Conservation (phyloP, 768 basidiomycete genomes). For the Cystobasidium tubakii region DNA sequence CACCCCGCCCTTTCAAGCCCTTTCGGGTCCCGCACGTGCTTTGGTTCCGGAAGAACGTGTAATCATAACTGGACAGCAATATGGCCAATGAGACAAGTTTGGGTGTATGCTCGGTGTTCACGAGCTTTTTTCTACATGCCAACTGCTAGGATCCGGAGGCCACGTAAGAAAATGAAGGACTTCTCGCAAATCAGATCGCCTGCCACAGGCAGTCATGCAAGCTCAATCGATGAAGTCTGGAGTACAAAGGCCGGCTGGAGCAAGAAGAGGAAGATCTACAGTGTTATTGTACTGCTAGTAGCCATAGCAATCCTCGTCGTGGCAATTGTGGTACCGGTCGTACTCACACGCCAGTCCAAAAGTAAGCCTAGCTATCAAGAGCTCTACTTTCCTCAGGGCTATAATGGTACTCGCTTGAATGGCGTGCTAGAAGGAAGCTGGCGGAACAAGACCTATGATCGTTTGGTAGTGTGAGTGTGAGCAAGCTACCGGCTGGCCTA, state of each 20-base stretch:
- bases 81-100: too few relatives aligned
- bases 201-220: not conserved
- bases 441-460: conserved; percentile 3
- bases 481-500: too few relatives aligned
- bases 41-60: too few relatives aligned
- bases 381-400: conserved; percentile 24
- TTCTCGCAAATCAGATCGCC: not conserved
- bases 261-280: conserved; percentile 3
- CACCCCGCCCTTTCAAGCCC: too few relatives aligned
- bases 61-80: too few relatives aligned
- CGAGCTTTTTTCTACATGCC: too few relatives aligned
- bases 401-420: conserved; percentile 30
- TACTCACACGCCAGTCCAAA: not conserved
- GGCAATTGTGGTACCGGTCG: conserved; percentile 21
- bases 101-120: too few relatives aligned
- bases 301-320: conserved; percentile 16
- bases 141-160: too few relatives aligned
- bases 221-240: too few relatives aligned
- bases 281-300: not conserved
- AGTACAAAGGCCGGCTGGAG: not conserved
- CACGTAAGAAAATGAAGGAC: too few relatives aligned
- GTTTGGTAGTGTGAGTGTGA: conserved; percentile 20
- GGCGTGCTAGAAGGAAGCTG: not conserved
- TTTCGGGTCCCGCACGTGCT: too few relatives aligned
- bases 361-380: not conserved